Base-by-base conservation (phyloP, 345 rosid species). In the Populus davidiana region DNA sequence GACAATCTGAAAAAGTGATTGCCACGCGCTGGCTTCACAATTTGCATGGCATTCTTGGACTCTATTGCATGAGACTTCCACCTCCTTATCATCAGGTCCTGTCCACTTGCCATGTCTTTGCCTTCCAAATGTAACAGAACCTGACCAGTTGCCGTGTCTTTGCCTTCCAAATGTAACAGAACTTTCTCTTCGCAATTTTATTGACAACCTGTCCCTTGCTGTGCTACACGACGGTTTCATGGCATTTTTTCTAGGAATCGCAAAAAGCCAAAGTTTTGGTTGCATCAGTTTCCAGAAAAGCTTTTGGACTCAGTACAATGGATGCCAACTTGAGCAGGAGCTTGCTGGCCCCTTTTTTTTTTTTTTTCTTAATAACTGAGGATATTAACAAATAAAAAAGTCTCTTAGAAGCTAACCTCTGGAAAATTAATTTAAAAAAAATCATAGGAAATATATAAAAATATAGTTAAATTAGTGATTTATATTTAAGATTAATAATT, bases 11-110 rank as follows among this genome's bases (percentile, higher is more conserved):
- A 50, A 64, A 68, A 2, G 73, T 71, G 70, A 4, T 2, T n/a
- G 75, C 76, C 85, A 85, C 83, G 87, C 78, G 85, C 85, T 47
- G 66, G 71, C 23, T 8, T 54, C 23, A 20, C 49, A 71, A 25
- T 50, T 72, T 79, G 85, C 85, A 77, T 81, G 77, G 11, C 29
- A 59, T 29, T 76, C 56, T 81, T 77, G 80, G 80, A 71, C 63
- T 7, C 67, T 70, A 59, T 50, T 68, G 79, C 79, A 77, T 76
- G 76, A 1, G 10, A 18, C 11, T 7, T 47, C 4, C 36, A 21
- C 71, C 33, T 7, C 14, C 18, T 43, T 65, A 21, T 41, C 41
- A 23, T 8, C 1, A 21, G 18, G 61, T 4, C 69, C 1, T 64
- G 1, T 21, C 23, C 75, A 72, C 75, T 4, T 73, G 54, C 18